phyloP scores from a whole-genome alignment of 1,284 basidiomycete species.

The Phellinidium pouzarii region DNA sequence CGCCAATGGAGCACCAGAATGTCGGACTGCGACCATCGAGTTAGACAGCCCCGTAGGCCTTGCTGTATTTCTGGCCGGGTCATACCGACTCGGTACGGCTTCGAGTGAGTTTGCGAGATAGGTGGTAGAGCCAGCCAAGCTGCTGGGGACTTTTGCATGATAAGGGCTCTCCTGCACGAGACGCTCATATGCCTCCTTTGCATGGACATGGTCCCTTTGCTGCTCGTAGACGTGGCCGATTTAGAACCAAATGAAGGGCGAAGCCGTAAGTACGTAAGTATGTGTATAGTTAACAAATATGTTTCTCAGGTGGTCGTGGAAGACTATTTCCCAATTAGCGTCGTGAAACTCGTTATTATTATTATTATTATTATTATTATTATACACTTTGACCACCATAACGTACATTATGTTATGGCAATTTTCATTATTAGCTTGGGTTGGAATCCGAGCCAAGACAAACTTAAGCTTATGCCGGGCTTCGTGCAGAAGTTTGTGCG shows the following conservation, averaged over 20 bases:
- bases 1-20: conserved; percentile 99
- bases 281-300: too few species aligned
- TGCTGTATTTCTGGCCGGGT: conserved; percentile 98
- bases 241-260: conserved; percentile 99
- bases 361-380: too few species aligned
- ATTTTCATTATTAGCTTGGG: too few species aligned
- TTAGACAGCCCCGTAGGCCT: conserved; percentile 99
- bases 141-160: conserved; percentile 98
- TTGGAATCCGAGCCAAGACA: too few species aligned
- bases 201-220: conserved; percentile 84
- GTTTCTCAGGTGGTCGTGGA: too few species aligned
- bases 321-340: too few species aligned
- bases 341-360: too few species aligned
- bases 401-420: too few species aligned
- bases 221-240: conserved; percentile 99
- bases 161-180: conserved; percentile 90
- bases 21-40: conserved; percentile 97
- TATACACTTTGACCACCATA: too few species aligned
- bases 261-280: too few species aligned
- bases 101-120: conserved; percentile 93
- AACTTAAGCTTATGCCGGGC: too few species aligned
- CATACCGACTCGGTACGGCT: conserved; percentile 98
- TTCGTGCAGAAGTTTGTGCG: too few species aligned
- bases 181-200: conserved; percentile 96
- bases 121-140: conserved; percentile 97